Conservation (phyloP, 2,329 filamentous ascomycete genomes). For the Mycocentrospora acerina region DNA sequence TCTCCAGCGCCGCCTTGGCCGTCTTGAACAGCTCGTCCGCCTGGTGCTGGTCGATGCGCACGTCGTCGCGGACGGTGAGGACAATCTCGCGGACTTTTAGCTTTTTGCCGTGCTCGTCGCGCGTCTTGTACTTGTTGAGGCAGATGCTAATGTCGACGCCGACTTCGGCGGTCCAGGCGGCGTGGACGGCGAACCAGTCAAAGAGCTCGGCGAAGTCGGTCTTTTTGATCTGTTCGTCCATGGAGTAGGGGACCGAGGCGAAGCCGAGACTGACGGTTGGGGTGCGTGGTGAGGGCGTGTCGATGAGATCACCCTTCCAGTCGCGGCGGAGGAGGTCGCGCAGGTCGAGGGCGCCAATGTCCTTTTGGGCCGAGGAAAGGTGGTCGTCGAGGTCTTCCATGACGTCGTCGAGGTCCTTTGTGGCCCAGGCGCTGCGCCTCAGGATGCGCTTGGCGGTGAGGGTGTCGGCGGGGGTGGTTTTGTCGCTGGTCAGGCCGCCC, state of each 20-base stretch:
- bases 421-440: constrained; percentile 46
- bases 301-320: constrained; percentile 52
- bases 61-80: constrained; percentile 48
- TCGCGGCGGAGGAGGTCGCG: constrained; percentile 50
- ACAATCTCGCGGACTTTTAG: constrained; percentile 51
- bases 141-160: constrained; percentile 49
- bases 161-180: constrained; percentile 51
- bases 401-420: constrained; percentile 42
- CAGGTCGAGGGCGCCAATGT: constrained; percentile 45
- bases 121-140: constrained; percentile 51
- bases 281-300: constrained; percentile 49
- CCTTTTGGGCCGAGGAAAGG: constrained; percentile 46
- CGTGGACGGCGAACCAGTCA: constrained; percentile 52
- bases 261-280: constrained; percentile 52
- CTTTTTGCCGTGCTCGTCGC: constrained; percentile 45
- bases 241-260: constrained; percentile 49
- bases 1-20: constrained; percentile 47
- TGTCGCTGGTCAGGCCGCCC: constrained; percentile 39
- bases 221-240: constrained; percentile 49
- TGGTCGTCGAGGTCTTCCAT: constrained; percentile 47
- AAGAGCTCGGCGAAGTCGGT: constrained; percentile 52
- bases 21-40: constrained; percentile 46
- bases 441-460: constrained; percentile 44
- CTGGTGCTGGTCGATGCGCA: constrained; percentile 48
- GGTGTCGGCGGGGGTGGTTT: constrained; percentile 44